Base-by-base conservation (phyloP, 2,329 filamentous ascomycete species). In the Fusarium neocosmosporiellum region DNA sequence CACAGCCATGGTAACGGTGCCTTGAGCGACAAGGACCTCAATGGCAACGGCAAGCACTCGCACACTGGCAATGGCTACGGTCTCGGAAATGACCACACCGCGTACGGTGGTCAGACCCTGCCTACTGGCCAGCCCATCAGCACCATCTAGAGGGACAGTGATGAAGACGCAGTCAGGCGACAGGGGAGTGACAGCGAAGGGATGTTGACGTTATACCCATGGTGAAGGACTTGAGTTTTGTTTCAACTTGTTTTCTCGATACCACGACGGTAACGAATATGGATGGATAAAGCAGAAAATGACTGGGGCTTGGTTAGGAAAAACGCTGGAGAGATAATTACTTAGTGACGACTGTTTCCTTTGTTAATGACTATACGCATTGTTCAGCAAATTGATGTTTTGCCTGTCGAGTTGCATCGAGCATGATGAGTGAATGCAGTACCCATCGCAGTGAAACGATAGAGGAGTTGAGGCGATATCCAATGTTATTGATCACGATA, bases 171-270 rank as follows among this genome's bases (percentile, higher is more conserved):
- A 36, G 60, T 39, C n/a, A 39, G 54, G 41, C 16, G 36, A 53
- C 22, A 59, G 24, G n/a, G 55, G 62, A 57, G 18, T 55, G 65
- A 59, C 61, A 33, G 62, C 1, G 69, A 63, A 60, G 71, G 64
- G 65, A 36, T 57, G 54, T 70, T 69, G 31, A 69, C 53, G 67
- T 67, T 77, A 78, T 78, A 77, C 75, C 76, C 76, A 76, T 76
- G 69, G 31, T 62, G 54, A 70, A 50, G 70, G 50, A 58, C 61
- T 69, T 65, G 65, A 69, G 46, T 65, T 67, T 67, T 46, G 41
- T 68, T 68, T 27, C 59, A 22, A 69, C 68, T 54, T 71, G 67
- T 39, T 67, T 78, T 68, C 66, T 74, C 69, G 53, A 74, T 74
- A 74, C 72, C 72, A 74, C 66, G 50, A 65, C 48, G 71, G 71